A percentile compares a stretch with the other conserved stretches of the same genome.
Conservation (phyloP, 164 flowering plant genomes). For the Magnolia officinalis region DNA sequence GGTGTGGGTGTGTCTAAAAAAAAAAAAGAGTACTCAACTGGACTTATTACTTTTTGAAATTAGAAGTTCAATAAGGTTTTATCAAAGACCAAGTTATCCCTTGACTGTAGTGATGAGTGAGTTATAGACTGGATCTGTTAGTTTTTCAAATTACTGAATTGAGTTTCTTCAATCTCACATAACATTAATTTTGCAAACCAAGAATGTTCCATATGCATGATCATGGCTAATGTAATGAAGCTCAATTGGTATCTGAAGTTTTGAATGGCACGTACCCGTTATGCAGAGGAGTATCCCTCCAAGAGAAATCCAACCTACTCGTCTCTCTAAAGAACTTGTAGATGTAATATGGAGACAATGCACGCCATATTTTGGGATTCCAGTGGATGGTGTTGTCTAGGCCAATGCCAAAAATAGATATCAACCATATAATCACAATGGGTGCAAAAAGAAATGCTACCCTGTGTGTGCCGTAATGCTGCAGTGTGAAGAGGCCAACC, state of each 20-base stretch:
- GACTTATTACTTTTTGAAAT: too few relatives aligned
- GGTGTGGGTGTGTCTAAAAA: too few relatives aligned
- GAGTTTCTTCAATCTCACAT: too few relatives aligned
- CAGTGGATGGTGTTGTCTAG: constrained; percentile 66
- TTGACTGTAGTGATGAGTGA: too few relatives aligned
- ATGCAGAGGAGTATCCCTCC: constrained; percentile 80
- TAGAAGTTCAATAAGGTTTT: too few relatives aligned
- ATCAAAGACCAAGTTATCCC: too few relatives aligned
- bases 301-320: constrained; percentile 89
- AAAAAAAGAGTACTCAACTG: too few relatives aligned
- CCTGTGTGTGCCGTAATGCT: constrained; percentile 81
- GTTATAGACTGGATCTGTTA: too few relatives aligned
- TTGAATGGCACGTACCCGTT: constrained; percentile 51
- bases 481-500: constrained; percentile 87
- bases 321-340: constrained; percentile 64
- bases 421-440: constrained; percentile 68
- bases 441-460: constrained; percentile 88
- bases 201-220: background rate
- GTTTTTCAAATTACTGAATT: too few relatives aligned
- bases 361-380: constrained; percentile 66
- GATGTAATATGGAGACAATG: constrained; percentile 73
- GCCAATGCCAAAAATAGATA: constrained; percentile 64
- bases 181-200: too few relatives aligned
- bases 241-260: background rate
- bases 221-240: background rate